These are phyloP conservation scores for Venturia nashicola DNA, from an alignment of 2,329 filamentous ascomycete genomes.

Conservation along the genomic window DNA sequence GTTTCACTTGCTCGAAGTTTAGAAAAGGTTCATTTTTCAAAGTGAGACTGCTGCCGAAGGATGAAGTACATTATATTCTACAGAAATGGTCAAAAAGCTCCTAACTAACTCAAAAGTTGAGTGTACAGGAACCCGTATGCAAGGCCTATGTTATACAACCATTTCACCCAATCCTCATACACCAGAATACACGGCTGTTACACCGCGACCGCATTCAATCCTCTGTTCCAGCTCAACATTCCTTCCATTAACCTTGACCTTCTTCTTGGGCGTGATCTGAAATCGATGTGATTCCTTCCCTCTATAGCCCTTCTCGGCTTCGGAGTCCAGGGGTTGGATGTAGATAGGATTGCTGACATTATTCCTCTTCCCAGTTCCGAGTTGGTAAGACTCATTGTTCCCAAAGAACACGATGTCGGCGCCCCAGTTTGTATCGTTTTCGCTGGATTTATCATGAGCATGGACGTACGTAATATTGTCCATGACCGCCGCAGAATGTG, in stretches of 20 bases:
- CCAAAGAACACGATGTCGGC: conserved; percentile 89
- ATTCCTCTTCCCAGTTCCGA: conserved; percentile 80
- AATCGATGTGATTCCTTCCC: conserved; percentile 61
- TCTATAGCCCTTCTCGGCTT: conserved; percentile 33
- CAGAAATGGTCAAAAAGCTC: background rate
- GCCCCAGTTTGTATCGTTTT: conserved; percentile 75
- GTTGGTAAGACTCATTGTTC: conserved; percentile 85
- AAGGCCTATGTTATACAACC: background rate
- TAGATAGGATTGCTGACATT: conserved; percentile 67
- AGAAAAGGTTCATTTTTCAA: background rate
- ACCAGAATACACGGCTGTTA: conserved; percentile 69
- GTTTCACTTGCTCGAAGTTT: background rate
- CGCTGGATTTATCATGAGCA: conserved; percentile 35
- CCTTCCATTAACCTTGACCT: conserved; percentile 55
- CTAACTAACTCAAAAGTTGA: background rate
- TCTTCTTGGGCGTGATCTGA: conserved; percentile 67
- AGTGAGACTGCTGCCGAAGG: background rate
- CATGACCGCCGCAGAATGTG: conserved; percentile 74
- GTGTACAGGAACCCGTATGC: background rate
- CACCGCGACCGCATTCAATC: conserved; percentile 72
- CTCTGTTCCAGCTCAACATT: conserved; percentile 71
- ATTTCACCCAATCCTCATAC: background rate
- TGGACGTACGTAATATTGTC: conserved; percentile 62
- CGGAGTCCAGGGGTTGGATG: conserved; percentile 63
- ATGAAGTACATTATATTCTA: background rate